Percentiles rank a stretch among this genome's conserved stretches.
Conservation (phyloP, 2,329 filamentous ascomycete genomes). For the Aureobasidium musti region DNA sequence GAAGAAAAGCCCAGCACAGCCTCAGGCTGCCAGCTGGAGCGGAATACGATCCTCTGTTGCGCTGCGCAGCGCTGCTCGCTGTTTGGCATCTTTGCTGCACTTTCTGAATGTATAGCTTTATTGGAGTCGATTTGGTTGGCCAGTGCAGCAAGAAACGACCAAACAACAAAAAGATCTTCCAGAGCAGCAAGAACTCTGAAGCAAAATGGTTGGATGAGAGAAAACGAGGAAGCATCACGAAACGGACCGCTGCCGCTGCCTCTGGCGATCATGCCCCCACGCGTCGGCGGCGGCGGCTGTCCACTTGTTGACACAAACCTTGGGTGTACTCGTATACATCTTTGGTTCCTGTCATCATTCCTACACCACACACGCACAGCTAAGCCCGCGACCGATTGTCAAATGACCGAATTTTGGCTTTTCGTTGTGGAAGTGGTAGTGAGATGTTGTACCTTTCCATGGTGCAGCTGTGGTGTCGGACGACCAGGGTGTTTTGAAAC, state of each 20-base stretch:
- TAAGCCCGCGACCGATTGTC: background rate
- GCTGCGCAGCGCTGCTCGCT: background rate
- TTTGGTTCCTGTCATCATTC: background rate
- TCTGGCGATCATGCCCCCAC: background rate
- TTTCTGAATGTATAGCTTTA: background rate
- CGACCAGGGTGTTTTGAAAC: background rate
- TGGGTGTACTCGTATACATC: background rate
- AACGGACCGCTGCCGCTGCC: constrained; percentile 14
- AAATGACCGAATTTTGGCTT: constrained; percentile 19
- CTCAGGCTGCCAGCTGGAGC: constrained; percentile 5
- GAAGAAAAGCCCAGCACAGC: constrained; percentile 1
- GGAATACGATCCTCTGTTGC: background rate
- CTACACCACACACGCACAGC: background rate
- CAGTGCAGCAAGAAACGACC: background rate
- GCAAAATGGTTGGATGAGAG: constrained; percentile 1
- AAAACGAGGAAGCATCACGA: background rate
- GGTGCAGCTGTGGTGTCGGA: background rate
- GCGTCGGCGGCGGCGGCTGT: background rate
- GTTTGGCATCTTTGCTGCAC: background rate
- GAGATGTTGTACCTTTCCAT: background rate
- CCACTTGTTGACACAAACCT: background rate
- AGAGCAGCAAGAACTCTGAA: background rate
- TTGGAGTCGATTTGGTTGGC: background rate
- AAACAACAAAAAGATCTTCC: background rate
- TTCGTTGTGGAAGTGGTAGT: background rate